Base-by-base conservation (phyloP, 129 eudicot genomes). In the Helianthus tuberosus region DNA sequence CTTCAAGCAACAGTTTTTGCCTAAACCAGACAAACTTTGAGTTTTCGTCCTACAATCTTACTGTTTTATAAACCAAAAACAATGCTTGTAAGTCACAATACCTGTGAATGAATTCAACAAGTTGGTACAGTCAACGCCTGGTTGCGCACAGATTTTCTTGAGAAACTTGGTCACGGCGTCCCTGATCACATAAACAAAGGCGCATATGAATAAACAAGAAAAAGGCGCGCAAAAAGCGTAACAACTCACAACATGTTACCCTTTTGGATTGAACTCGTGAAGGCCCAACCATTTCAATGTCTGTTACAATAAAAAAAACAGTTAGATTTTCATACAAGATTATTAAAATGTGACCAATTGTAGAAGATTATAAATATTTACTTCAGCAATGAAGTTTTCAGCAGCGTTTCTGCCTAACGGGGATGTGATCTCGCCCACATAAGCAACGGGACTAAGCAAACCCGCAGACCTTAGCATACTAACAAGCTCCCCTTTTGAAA, bases 1-100 rank as follows among this genome's bases (percentile, higher is more conserved):
- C 80, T 86, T 85, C 72, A 90, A 77, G 84, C 96, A 90, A 78
- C 96, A 90, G 50, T 87, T 85, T 58, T 78, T 83, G 17, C 96
- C 90, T 89, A 63, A 41, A 70, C 8, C 59, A 49, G 1, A 54
- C 47, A 38, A 65, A 64, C 12, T n/a, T 27, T 1, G 44, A 68
- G 16, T 17, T 60, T 13, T 36, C 63, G n/a, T 5, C 73, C 48
- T 71, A 55, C 11, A 64, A 72, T 39, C 29, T 38, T 6, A 48
- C 23, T 32, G 4, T 50, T 20, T 41, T n/a, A 6, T 15, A 44
- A 25, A 44, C 6, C 48, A 36, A 48, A 43, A 59, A 38, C 39
- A 58, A 16, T 49, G 8, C 3, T 75, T 66, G 27, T 55, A 3
- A 13, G 8, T 58, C 17, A 73, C 17, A 16, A 63, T 82, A 86